Evolutionary conservation across 163 green algal genomes (phyloP).

Genomic region (Botryococcus braunii): DNA sequence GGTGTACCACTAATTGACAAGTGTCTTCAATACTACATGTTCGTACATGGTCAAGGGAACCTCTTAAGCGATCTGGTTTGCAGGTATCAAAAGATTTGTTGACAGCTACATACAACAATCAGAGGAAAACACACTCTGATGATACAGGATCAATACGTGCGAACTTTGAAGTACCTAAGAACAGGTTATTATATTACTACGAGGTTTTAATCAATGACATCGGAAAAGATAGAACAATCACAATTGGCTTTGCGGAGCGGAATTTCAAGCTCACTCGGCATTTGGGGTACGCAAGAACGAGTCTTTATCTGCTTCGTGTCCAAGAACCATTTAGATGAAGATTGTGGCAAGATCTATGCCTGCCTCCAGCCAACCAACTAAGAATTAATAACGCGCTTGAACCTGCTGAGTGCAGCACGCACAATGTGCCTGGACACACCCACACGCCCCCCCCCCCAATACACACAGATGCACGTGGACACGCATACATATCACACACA

Average conservation of each 20-base stretch:
- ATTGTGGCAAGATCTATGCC: not conserved
- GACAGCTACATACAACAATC: conserved; percentile 50
- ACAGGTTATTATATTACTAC: conserved; percentile 69
- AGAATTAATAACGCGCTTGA: not conserved
- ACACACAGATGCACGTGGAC: too few relatives aligned
- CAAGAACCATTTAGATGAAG: not conserved
- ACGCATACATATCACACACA: too few relatives aligned
- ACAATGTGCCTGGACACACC: not conserved
- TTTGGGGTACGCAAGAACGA: conserved; percentile 51
- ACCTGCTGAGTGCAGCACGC: not conserved
- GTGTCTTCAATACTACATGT: too few relatives aligned
- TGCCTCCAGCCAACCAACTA: not conserved
- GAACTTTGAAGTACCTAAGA: conserved; percentile 52
- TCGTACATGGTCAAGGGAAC: too few relatives aligned
- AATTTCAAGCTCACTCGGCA: conserved; percentile 67
- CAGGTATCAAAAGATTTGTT: conserved; percentile 54
- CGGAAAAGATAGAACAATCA: conserved; percentile 51
- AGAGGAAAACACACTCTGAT: conserved; percentile 43
- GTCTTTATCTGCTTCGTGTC: not conserved
- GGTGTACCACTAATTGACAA: too few relatives aligned
- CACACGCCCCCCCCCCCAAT: too few relatives aligned
- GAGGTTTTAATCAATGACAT: conserved; percentile 63
- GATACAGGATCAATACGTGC: conserved; percentile 67
- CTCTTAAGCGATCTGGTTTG: too few relatives aligned
- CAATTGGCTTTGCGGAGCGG: conserved; percentile 66